These are phyloP conservation scores for Mucor circinelloides DNA, from an alignment of 371 early-diverging fungal species.

Conservation along the genomic window DNA sequence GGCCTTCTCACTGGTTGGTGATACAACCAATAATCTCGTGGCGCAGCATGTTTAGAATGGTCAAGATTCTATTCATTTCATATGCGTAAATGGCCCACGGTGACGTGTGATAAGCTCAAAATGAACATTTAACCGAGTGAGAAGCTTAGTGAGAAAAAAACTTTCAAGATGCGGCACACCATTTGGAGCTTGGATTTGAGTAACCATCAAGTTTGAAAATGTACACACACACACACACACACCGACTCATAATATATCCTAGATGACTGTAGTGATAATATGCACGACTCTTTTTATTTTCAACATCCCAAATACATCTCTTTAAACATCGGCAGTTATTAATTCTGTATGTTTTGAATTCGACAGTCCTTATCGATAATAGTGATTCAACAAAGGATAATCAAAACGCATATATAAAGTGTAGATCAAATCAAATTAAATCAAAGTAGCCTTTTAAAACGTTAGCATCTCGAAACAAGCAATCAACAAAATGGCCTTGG, in stretches of 20 bases:
- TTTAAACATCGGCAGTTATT: not conserved
- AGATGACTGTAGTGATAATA: too few species aligned
- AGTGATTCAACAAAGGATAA: not conserved
- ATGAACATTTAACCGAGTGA: conserved; percentile 1
- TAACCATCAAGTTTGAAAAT: not conserved
- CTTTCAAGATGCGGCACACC: not conserved
- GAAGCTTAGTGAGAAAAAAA: not conserved
- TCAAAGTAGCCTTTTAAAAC: not conserved
- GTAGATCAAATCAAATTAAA: not conserved
- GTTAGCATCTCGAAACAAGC: not conserved
- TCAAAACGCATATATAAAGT: not conserved
- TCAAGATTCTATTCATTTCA: not conserved
- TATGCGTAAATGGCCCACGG: not conserved
- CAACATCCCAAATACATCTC: not conserved
- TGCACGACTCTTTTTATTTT: not conserved
- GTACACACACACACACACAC: not conserved
- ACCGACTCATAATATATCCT: not conserved
- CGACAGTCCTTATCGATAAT: not conserved
- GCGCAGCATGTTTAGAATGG: conserved; percentile 18
- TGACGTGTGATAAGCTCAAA: not conserved
- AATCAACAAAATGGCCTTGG: not conserved
- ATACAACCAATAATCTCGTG: conserved; percentile 16
- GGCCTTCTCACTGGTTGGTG: not conserved
- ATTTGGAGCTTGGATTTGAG: not conserved
- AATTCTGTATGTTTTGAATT: not conserved